Evolutionary conservation across 192 early-diverging fungal genomes (phyloP), one percentile per base, ranked within the genome.

Genomic region (Endogone sp.): DNA sequence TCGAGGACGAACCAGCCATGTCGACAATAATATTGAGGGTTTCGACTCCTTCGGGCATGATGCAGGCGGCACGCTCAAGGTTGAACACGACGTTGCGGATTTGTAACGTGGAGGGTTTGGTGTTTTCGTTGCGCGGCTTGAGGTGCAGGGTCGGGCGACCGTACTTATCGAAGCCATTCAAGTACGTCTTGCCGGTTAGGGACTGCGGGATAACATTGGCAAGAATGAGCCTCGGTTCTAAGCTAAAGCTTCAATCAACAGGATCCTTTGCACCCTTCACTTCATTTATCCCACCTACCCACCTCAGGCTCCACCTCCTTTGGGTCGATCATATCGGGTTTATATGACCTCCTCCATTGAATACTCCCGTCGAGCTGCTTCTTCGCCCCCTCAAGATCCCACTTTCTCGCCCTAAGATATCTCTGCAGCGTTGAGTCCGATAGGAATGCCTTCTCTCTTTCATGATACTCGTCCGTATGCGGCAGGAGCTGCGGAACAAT

Each of bases 61-160:
- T 68, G 60, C 84, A 82, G 62, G 95, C 90, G 60, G 86, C 88
- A 29, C 81, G 66, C 75, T 98, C 94, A 29, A 96, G 85, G 30
- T 88, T 90, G 71, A 87, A 98, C 10, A 95, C 87, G 29, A 93
- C 85, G 79, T 88, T 90, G 37, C 88, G 84, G 58, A 98, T 85
- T 82, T 96, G 93, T 60, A 85, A 69, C 26, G 85, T 81, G 0
- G 80, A 79, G 29, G 88, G 85, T 49, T 89, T 90, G 1, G 93
- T 94, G 83, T 94, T 94, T 68, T 98, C 89, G 56, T 84, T 76
- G 58, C 88, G 82, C 31, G 89, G 89, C 73, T 85, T 84, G 84
- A 95, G 89, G 77, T 89, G 92, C 64, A 92, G 77, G 56, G 93
- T 64, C 3, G 93, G 91, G 20, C 92, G 84, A 2, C 91, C 91